Evolutionary conservation across 169 alveolate genomes (phyloP).

Genomic region (Theileria sp.): DNA sequence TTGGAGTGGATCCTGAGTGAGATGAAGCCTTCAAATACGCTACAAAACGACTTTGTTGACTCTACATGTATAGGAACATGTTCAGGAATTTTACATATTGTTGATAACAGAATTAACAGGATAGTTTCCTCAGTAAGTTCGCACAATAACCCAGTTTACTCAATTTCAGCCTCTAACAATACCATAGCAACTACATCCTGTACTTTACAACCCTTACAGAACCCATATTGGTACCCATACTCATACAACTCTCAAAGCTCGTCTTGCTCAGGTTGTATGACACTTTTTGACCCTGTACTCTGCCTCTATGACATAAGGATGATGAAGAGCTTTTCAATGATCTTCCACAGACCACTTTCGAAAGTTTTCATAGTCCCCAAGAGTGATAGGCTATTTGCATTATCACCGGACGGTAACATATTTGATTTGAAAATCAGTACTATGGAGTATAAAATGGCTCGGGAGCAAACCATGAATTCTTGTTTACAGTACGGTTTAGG

Average conservation of each 20-base stretch:
- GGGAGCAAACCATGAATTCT: not conserved
- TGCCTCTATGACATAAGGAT: slow-evolving; percentile 59
- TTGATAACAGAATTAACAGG: slow-evolving; percentile 47
- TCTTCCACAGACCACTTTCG: slow-evolving; percentile 47
- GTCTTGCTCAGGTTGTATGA: not conserved
- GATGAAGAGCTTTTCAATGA: slow-evolving; percentile 16
- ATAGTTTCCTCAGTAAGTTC: slow-evolving; percentile 46
- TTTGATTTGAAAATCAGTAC: slow-evolving; percentile 39
- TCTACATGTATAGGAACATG: slow-evolving; percentile 56
- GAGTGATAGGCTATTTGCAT: slow-evolving; percentile 42
- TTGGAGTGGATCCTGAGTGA: slow-evolving; percentile 31
- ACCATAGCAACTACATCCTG: slow-evolving; percentile 55
- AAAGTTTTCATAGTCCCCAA: slow-evolving; percentile 23
- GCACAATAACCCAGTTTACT: slow-evolving; percentile 27
- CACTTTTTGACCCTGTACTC: slow-evolving; percentile 51
- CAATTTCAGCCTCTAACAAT: slow-evolving; percentile 47
- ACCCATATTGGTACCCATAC: slow-evolving; percentile 6
- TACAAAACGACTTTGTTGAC: slow-evolving; percentile 14
- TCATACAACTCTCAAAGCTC: not conserved
- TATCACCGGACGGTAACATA: slow-evolving; percentile 39
- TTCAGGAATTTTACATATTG: slow-evolving; percentile 59
- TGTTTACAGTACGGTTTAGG: slow-evolving; percentile 44
- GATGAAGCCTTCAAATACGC: not conserved
- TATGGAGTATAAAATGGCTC: slow-evolving; percentile 17
- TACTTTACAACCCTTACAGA: slow-evolving; percentile 16